Percentiles rank a stretch among this genome's conserved stretches.
These are phyloP conservation scores for Biscutella laevigata DNA, from an alignment of 441 rosid genomes.

Conservation along the genomic window DNA sequence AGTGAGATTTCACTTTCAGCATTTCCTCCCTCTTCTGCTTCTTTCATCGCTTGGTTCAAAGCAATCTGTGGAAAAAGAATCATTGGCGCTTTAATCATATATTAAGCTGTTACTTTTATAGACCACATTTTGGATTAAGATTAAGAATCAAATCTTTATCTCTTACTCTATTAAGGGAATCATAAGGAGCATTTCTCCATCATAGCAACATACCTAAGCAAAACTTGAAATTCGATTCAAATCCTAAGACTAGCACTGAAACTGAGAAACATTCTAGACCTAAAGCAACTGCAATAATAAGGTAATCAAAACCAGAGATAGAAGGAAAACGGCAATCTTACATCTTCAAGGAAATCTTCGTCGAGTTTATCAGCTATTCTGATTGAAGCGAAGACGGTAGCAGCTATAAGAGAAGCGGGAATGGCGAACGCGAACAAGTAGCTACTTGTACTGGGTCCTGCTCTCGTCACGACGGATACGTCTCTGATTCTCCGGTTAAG, in stretches of 20 bases:
- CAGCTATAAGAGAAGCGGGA: constrained; percentile 59
- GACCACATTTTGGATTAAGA: too few species aligned
- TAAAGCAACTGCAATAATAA: too few species aligned
- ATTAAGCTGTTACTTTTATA: neutral
- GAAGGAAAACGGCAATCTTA: constrained; percentile 11
- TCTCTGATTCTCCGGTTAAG: constrained; percentile 28
- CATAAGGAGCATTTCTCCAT: too few species aligned
- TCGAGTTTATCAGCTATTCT: constrained; percentile 70
- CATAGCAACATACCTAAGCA: too few species aligned
- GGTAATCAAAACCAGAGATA: too few species aligned
- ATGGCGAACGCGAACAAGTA: constrained; percentile 53
- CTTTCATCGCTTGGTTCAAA: constrained; percentile 50
- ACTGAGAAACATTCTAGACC: neutral
- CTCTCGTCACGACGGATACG: constrained; percentile 42
- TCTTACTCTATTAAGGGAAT: too few species aligned
- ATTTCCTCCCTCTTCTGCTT: constrained; percentile 36
- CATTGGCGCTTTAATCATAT: neutral
- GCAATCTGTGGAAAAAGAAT: constrained; percentile 37
- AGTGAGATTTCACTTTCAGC: constrained; percentile 22
- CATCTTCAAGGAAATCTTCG: constrained; percentile 64
- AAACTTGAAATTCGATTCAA: neutral
- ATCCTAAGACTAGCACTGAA: neutral
- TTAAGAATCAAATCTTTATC: too few species aligned
- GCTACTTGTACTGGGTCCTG: constrained; percentile 52
- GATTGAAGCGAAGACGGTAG: constrained; percentile 57